Evolutionary conservation across 1,139 yeast genomes (phyloP).

Genomic region (Nakaseomyces bracarensis): DNA sequence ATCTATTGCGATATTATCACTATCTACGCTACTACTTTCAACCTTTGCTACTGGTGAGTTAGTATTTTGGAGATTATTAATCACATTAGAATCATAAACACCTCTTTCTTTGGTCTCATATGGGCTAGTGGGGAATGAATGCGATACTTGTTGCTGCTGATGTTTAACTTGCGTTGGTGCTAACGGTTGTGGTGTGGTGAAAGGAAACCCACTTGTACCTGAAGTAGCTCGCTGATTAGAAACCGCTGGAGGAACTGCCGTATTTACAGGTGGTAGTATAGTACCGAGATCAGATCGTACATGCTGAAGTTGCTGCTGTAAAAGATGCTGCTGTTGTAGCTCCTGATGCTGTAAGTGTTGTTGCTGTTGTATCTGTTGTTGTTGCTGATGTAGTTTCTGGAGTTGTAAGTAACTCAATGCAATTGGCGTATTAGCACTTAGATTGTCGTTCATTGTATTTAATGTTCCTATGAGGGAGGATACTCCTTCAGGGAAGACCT

Average conservation of each 20-base stretch:
- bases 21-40: neutral
- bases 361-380: constrained; percentile 8
- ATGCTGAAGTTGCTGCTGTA: constrained; percentile 7
- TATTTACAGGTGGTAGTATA: neutral
- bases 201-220: neutral
- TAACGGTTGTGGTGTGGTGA: neutral
- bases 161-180: neutral
- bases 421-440: constrained; percentile 4
- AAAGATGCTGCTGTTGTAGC: constrained; percentile 11
- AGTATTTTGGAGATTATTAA: neutral
- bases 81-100: neutral
- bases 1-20: constrained; percentile 19
- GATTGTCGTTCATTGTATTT: constrained; percentile 7
- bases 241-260: neutral
- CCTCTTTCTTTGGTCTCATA: neutral
- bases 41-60: neutral
- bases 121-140: neutral
- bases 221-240: neutral
- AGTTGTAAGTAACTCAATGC: constrained; percentile 4
- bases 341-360: constrained; percentile 8
- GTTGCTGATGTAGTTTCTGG: constrained; percentile 8
- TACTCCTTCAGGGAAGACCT: constrained; percentile 7
- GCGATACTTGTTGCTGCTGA: neutral
- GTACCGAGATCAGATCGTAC: neutral
- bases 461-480: constrained; percentile 7